Evolutionary conservation across 192 early-diverging fungal species (phyloP).

Genomic region (Backusella parvicylindrica): DNA sequence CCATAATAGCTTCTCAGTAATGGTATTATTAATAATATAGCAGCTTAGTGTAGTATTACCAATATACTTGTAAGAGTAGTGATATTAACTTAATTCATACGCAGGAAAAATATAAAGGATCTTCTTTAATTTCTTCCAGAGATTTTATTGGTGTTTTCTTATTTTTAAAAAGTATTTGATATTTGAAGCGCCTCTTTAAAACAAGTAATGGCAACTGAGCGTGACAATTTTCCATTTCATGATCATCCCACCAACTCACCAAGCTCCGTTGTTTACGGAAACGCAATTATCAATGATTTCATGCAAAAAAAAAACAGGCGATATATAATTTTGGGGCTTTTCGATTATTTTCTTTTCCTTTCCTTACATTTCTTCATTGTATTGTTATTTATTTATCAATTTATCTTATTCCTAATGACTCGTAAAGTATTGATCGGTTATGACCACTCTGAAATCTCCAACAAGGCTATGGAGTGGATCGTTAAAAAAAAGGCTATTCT

Average conservation of each 20-base stretch:
- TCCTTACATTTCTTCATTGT: neutral
- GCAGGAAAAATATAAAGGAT: neutral
- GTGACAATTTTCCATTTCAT: neutral
- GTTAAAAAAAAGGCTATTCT: slow-evolving; percentile 4
- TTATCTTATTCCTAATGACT: neutral
- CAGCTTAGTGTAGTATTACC: neutral
- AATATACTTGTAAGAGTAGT: no score
- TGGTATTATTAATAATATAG: neutral
- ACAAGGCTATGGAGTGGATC: slow-evolving; percentile 18
- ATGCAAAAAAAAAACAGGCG: neutral
- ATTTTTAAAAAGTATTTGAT: neutral
- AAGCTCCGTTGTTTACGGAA: neutral
- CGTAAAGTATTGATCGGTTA: slow-evolving; percentile 20
- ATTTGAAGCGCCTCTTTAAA: neutral
- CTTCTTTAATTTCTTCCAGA: neutral
- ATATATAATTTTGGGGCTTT: neutral
- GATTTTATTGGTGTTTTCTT: neutral
- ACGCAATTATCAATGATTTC: neutral
- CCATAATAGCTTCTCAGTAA: neutral
- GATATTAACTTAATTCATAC: neutral
- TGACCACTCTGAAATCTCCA: slow-evolving; percentile 11
- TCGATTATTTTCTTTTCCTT: neutral
- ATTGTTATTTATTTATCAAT: neutral
- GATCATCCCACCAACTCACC: neutral
- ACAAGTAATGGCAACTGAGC: neutral